Evolutionary conservation across 371 early-diverging fungal species (phyloP), one percentile per base, ranked within the genome.

Genomic region (Rhizopus microsporus): DNA sequence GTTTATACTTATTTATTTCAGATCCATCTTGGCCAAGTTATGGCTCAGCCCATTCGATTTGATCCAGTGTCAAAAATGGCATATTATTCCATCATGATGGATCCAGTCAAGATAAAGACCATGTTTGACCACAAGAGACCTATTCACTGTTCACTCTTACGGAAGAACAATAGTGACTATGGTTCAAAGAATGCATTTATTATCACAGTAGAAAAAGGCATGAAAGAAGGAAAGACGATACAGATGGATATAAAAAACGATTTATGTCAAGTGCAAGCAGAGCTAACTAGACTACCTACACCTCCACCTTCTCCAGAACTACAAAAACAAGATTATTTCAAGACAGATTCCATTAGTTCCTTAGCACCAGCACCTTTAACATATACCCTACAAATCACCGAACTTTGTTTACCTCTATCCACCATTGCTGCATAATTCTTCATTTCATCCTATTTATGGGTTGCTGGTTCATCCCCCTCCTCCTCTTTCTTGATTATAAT

Each of bases 51-150:
- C 8, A 56, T 59, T 34, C 65, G 62, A 37, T 78, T 75, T 34
- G 76, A 78, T 54, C 35, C 68, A 4, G 47, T 38, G 23, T 67
- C 71, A 10, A 72, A 72, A 54, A 60, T 54, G 47, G 69, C 74
- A 9, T 60, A 65, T 37, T 78, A 71, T 31, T 60, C 62, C 9
- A 57, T 78, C 32, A 40, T 62, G 0, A 78, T 78, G 79, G 62
- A 73, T 44, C 79, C 79, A 35, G 57, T 78, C 17, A 55, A 67
- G 23, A 71, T 78, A 38, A 71, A 71, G 15, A 63, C 76, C 39
- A 75, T 75, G 74, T 78, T 66, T 57, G 79, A 78, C 32, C 79
- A 78, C 50, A 51, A 62, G 38, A 62, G 76, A 44, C 67, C 72
- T 32, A 68, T 78, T 16, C 75, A 78, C 29, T 75, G 75, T 42